These are phyloP conservation scores for Bipolaris victoriae DNA, from an alignment of 2,329 filamentous ascomycete species.

Conservation along the genomic window DNA sequence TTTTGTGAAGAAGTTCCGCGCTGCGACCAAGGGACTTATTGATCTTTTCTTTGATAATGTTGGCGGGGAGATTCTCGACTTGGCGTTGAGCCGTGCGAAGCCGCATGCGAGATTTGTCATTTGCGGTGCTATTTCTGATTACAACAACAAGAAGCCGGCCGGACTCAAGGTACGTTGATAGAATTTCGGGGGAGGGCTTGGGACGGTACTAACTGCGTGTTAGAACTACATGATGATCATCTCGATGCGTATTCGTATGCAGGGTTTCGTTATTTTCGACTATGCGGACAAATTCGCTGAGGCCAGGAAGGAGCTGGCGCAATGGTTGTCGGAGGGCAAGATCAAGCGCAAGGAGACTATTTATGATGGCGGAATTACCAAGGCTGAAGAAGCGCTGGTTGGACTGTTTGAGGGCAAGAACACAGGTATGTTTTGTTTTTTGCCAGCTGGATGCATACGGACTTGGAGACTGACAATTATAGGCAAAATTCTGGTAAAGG, in stretches of 20 bases:
- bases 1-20: constrained; percentile 57
- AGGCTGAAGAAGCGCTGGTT: constrained; percentile 67
- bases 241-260: constrained; percentile 53
- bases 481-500: constrained; percentile 59
- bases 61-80: constrained; percentile 57
- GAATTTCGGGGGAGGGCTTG: too few species aligned
- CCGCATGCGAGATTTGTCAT: constrained; percentile 52
- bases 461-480: constrained; percentile 42
- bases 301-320: constrained; percentile 66
- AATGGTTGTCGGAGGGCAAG: constrained; percentile 74
- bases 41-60: constrained; percentile 62
- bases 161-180: constrained; percentile 56
- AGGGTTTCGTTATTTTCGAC: constrained; percentile 74
- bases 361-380: constrained; percentile 69
- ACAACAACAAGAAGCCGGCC: constrained; percentile 53
- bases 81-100: constrained; percentile 53
- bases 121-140: constrained; percentile 54
- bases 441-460: background rate
- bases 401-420: constrained; percentile 73
- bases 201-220: constrained; percentile 11
- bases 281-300: constrained; percentile 63
- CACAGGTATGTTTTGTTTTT: constrained; percentile 62
- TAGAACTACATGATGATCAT: constrained; percentile 55
- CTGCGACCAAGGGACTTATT: constrained; percentile 56
- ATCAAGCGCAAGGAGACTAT: constrained; percentile 75